These are phyloP conservation scores for Cordia subcordata DNA, from an alignment of 257 asterid species.

Conservation along the genomic window DNA sequence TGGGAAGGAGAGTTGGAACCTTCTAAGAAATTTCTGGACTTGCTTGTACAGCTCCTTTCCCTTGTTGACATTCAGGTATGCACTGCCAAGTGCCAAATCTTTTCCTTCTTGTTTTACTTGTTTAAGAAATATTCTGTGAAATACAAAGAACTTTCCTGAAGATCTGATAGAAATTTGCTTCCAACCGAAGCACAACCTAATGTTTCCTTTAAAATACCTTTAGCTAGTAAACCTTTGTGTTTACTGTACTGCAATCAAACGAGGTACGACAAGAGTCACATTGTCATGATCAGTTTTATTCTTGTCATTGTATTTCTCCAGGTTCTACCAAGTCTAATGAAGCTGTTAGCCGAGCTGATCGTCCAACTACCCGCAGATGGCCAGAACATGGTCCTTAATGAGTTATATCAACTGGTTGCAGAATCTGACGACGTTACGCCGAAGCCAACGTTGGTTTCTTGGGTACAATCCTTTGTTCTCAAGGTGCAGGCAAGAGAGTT, in stretches of 20 bases:
- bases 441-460: conserved; percentile 67
- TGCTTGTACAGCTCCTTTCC: conserved; percentile 67
- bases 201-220: too few species aligned
- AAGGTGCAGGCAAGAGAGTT: conserved; percentile 14
- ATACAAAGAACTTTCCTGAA: too few species aligned
- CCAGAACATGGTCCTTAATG: conserved; percentile 50
- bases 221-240: neutral
- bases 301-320: conserved; percentile 20
- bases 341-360: conserved; percentile 57
- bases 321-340: conserved; percentile 76
- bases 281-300: neutral
- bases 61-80: conserved; percentile 93
- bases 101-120: too few species aligned
- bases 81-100: too few species aligned
- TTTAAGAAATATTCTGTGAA: too few species aligned
- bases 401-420: conserved; percentile 69
- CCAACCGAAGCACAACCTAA: too few species aligned
- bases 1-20: conserved; percentile 72
- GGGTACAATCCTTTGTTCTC: conserved; percentile 73
- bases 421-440: conserved; percentile 80
- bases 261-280: neutral
- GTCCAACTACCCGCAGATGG: conserved; percentile 46
- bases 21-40: conserved; percentile 64
- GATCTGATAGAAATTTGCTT: too few species aligned
- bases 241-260: neutral